Conservation (phyloP, 306 rosid species). For the Inga leiocalycina region DNA sequence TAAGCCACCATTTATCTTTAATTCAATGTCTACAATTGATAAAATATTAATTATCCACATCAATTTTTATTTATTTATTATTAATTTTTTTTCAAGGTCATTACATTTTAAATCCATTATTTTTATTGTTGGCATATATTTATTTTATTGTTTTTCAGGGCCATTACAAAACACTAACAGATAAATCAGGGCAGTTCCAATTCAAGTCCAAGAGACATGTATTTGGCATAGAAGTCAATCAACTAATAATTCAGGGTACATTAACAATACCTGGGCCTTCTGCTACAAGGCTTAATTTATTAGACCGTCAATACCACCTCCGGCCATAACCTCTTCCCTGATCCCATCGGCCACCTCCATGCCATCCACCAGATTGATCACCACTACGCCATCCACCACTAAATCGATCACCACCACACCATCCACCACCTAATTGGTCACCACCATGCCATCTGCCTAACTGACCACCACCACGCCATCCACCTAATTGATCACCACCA, state of each 20-base stretch:
- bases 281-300: slow-evolving; percentile 46
- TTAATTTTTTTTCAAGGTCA: no score
- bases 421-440: slow-evolving; percentile 31
- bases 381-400: slow-evolving; percentile 8
- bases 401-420: slow-evolving; percentile 26
- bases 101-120: no score
- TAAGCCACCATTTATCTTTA: no score
- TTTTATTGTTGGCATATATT: no score
- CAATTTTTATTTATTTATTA: no score
- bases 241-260: not conserved
- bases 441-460: slow-evolving; percentile 37
- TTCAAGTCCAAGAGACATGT: not conserved
- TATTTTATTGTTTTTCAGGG: no score
- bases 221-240: not conserved
- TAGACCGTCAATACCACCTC: slow-evolving; percentile 37
- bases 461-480: slow-evolving; percentile 34
- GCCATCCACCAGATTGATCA: slow-evolving; percentile 27
- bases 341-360: slow-evolving; percentile 33
- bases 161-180: not conserved
- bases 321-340: slow-evolving; percentile 33
- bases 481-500: slow-evolving; percentile 37
- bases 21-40: no score
- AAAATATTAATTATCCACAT: no score
- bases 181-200: no score
- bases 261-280: slow-evolving; percentile 43